phyloP scores from a whole-genome alignment of 2,329 filamentous ascomycete species.

The Colletotrichum cereale region DNA sequence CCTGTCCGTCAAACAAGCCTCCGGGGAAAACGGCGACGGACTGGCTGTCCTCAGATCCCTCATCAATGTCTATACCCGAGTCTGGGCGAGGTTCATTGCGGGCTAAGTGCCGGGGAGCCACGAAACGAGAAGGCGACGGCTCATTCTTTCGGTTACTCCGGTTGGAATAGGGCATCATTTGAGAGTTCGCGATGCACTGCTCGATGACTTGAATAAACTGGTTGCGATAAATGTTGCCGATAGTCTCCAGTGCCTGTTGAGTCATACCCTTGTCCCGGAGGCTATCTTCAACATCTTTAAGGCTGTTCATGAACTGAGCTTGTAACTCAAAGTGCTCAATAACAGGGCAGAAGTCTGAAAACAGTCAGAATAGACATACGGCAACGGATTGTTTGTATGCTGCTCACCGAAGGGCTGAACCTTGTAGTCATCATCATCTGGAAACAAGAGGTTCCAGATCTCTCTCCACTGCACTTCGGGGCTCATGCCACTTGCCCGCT shows the following conservation, averaged over 20 bases:
- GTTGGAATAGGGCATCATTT: constrained; percentile 55
- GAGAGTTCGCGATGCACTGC: constrained; percentile 51
- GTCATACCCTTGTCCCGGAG: constrained; percentile 55
- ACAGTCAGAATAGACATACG: background rate
- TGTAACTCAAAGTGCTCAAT: constrained; percentile 58
- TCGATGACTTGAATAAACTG: constrained; percentile 56
- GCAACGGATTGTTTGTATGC: no score
- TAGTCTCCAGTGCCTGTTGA: constrained; percentile 52
- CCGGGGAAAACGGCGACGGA: constrained; percentile 30
- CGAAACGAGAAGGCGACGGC: constrained; percentile 35
- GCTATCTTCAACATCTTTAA: constrained; percentile 49
- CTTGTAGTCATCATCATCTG: constrained; percentile 53
- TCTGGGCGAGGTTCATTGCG: constrained; percentile 50
- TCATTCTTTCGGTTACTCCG: constrained; percentile 56
- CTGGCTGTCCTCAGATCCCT: constrained; percentile 51
- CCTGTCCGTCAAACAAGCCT: constrained; percentile 18
- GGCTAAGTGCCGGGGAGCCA: constrained; percentile 43
- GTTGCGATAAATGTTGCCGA: constrained; percentile 55
- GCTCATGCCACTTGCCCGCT: constrained; percentile 54
- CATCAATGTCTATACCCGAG: constrained; percentile 55
- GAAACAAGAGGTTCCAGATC: constrained; percentile 58
- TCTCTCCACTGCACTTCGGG: constrained; percentile 56
- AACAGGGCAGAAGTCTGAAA: constrained; percentile 54
- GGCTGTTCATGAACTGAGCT: constrained; percentile 49
- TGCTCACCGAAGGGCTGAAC: constrained; percentile 49